phyloP scores from a whole-genome alignment of 1,284 basidiomycete species.

The Volvariella volvacea region DNA sequence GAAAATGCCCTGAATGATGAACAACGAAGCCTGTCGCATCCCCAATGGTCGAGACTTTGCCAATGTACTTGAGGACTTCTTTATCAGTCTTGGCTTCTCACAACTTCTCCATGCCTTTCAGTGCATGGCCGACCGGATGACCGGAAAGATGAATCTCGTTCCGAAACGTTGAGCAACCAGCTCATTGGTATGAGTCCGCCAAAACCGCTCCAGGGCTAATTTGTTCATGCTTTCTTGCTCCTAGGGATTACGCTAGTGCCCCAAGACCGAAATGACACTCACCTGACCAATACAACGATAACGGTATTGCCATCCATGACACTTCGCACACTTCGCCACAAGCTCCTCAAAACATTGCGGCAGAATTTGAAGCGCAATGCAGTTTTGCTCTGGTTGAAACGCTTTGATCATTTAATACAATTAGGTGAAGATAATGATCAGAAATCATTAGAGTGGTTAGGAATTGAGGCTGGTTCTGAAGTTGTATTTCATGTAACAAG shows the following conservation, averaged over 20 bases:
- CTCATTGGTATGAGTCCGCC: conserved; percentile 49
- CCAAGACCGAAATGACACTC: neutral
- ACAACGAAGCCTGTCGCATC: conserved; percentile 42
- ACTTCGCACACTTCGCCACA: conserved; percentile 47
- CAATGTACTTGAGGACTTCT: conserved; percentile 40
- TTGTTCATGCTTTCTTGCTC: neutral
- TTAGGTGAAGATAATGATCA: conserved; percentile 38
- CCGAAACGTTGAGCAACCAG: conserved; percentile 53
- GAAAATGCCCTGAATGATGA: conserved; percentile 35
- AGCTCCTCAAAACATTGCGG: conserved; percentile 42
- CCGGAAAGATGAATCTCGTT: conserved; percentile 21
- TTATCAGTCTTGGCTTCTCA: conserved; percentile 1
- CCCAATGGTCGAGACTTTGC: conserved; percentile 58
- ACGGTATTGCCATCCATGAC: conserved; percentile 59
- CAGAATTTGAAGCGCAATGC: conserved; percentile 18
- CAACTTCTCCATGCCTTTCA: conserved; percentile 19
- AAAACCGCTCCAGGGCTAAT: conserved; percentile 4
- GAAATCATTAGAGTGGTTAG: conserved; percentile 62
- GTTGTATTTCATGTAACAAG: conserved; percentile 27
- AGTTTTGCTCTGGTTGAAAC: conserved; percentile 47
- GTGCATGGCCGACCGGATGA: conserved; percentile 57
- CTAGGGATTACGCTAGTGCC: neutral
- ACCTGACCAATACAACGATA: conserved; percentile 18
- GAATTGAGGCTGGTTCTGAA: conserved; percentile 54
- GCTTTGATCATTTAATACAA: conserved; percentile 27